Conservation (phyloP, 139 green algal genomes). For the Marvania coccoides region DNA sequence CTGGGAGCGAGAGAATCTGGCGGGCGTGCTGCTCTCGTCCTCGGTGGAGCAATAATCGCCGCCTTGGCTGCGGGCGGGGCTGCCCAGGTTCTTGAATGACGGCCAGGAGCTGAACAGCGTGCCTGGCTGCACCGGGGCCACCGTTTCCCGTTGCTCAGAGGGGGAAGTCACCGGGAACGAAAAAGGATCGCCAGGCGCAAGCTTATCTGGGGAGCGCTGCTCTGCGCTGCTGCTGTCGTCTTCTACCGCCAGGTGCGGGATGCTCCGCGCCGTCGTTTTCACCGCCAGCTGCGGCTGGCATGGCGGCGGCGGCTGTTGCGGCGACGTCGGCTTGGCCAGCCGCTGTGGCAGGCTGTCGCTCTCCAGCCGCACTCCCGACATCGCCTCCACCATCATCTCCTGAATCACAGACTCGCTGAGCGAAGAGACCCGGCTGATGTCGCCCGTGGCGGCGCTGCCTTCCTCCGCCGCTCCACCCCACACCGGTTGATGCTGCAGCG, state of each 20-base stretch:
- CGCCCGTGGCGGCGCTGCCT: neutral
- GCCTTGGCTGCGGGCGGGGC: neutral
- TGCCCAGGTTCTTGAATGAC: conserved; percentile 8
- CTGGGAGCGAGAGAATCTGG: neutral
- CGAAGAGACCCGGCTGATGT: conserved; percentile 21
- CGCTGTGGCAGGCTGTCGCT: neutral
- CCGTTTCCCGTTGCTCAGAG: conserved; percentile 19
- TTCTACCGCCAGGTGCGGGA: no score
- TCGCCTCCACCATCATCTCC: conserved; percentile 25
- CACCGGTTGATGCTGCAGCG: neutral
- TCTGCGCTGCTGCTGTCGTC: no score
- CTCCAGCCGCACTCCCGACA: neutral
- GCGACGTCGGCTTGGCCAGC: neutral
- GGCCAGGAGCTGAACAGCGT: conserved; percentile 22
- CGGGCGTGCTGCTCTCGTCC: neutral
- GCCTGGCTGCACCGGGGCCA: conserved; percentile 6
- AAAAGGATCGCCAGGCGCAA: conserved; percentile 21
- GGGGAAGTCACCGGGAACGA: conserved; percentile 44
- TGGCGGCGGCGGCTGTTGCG: neutral
- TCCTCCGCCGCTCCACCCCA: neutral
- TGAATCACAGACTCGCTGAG: conserved; percentile 23
- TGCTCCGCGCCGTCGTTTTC: neutral
- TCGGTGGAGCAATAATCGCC: neutral
- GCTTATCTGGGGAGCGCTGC: no score
- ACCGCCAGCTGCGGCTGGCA: neutral